Evolutionary conservation across 2,329 filamentous ascomycete species (phyloP), one percentile per base, ranked within the genome.

Genomic region (Fusarium torreyae): DNA sequence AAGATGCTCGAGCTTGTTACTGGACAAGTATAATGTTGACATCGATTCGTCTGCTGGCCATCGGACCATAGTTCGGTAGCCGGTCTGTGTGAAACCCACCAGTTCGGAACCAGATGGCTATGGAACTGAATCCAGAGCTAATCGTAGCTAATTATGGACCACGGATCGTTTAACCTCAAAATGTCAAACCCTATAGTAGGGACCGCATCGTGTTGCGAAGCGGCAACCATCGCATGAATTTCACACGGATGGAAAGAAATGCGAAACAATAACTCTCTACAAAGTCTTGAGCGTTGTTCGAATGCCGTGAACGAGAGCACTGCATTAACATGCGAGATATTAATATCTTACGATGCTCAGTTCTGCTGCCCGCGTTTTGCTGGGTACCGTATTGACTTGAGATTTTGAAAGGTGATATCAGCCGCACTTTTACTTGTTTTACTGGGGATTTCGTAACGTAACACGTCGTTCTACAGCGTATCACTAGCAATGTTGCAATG

Each of bases 171-270:
- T 22, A 55, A 38, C 38, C 39, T 61, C n/a, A 49, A 36, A 20
- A 20, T 18, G 24, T 20, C 44, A 51, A 24, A 31, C 26, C n/a
- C 20, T 46, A 18, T 33, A 56, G 42, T 40, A 52, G 40, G 48
- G 52, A 34, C 49, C 44, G 49, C 28, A 57, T 69, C 46, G 28
- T 55, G 43, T 63, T 69, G 55, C 40, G 48, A 71, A 51, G 36
- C 22, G 33, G 56, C 45, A 51, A 38, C 33, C 43, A 49, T 56
- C 18, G 52, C 48, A 28, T 48, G 18, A 51, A 56, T 59, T 52
- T 18, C 33, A 44, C 28, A 22, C 6, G 48, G 31, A 18, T 13
- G 63, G 53, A 34, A 62, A 51, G 52, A 58, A 63, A 63, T 49
- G 54, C 49, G 49, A 61, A 54, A 45, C 48, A 58, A 45, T 39